These are phyloP conservation scores for Podaxis sp. DNA, from an alignment of 768 basidiomycete species.

Conservation along the genomic window DNA sequence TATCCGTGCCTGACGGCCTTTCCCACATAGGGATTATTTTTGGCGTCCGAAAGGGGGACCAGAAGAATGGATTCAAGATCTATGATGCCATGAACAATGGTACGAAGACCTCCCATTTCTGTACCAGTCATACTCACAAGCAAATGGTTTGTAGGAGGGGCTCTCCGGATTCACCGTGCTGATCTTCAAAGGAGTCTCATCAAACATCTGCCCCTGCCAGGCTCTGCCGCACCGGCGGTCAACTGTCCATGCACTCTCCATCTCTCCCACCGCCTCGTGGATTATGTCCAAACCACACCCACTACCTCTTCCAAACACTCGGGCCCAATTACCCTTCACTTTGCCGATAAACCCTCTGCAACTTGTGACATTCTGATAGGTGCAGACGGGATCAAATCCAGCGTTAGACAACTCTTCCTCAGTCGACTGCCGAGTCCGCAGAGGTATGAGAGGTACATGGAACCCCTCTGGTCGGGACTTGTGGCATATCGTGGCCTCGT, in stretches of 20 bases:
- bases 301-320: not conserved
- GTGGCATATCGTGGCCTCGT: constrained; percentile 31
- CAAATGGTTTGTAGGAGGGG: not conserved
- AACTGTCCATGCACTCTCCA: constrained; percentile 29
- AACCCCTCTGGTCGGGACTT: constrained; percentile 32
- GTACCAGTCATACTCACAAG: not conserved
- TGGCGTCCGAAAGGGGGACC: constrained; percentile 27
- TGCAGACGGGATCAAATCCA: constrained; percentile 19
- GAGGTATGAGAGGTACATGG: constrained; percentile 14
- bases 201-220: constrained; percentile 28
- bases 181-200: constrained; percentile 54
- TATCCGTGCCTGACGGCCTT: not conserved
- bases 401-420: constrained; percentile 14
- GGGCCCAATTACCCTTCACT: constrained; percentile 19
- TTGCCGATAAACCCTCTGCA: constrained; percentile 21
- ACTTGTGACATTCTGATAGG: constrained; percentile 33
- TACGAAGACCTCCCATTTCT: not conserved
- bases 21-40: constrained; percentile 17
- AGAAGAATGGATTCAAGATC: constrained; percentile 7
- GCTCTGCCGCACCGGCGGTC: not conserved
- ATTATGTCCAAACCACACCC: constrained; percentile 32
- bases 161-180: constrained; percentile 41
- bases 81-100: not conserved
- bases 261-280: constrained; percentile 45
- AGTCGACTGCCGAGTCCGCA: not conserved